These are phyloP conservation scores for Naganishia kalamii DNA, from an alignment of 768 basidiomycete genomes.

Conservation along the genomic window DNA sequence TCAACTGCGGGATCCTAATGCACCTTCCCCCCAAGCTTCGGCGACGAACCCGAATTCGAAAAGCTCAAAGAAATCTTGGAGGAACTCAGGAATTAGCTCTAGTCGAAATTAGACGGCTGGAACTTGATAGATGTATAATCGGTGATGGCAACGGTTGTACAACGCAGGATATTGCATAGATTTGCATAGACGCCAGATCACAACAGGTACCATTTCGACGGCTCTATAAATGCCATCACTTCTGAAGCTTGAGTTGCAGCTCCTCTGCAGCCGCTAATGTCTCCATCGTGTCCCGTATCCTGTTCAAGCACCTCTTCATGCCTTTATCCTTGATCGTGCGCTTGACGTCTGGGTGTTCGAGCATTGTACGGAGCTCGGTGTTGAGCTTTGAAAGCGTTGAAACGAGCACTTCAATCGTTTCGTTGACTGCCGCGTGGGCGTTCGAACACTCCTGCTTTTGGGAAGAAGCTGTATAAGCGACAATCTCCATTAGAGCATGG, in stretches of 20 bases:
- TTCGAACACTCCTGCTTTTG: not conserved
- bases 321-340: constrained; percentile 16
- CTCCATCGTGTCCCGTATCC: constrained; percentile 12
- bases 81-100: constrained; percentile 16
- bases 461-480: not conserved
- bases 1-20: constrained; percentile 13
- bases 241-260: not conserved
- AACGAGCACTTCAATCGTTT: constrained; percentile 1
- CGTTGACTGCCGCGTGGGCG: not conserved
- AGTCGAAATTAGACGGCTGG: not conserved
- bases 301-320: constrained; percentile 12
- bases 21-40: constrained; percentile 51
- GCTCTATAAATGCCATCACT: not conserved
- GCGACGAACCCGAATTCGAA: constrained; percentile 80
- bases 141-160: too few species aligned
- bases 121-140: too few species aligned
- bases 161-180: too few species aligned
- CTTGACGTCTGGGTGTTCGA: not conserved
- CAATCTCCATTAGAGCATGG: not conserved
- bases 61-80: constrained; percentile 58
- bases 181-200: too few species aligned
- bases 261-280: not conserved
- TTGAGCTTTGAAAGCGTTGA: not conserved
- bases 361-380: not conserved
- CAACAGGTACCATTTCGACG: not conserved